These are phyloP conservation scores for Waltergamsia citrina DNA, from an alignment of 2,329 filamentous ascomycete genomes.

Conservation along the genomic window DNA sequence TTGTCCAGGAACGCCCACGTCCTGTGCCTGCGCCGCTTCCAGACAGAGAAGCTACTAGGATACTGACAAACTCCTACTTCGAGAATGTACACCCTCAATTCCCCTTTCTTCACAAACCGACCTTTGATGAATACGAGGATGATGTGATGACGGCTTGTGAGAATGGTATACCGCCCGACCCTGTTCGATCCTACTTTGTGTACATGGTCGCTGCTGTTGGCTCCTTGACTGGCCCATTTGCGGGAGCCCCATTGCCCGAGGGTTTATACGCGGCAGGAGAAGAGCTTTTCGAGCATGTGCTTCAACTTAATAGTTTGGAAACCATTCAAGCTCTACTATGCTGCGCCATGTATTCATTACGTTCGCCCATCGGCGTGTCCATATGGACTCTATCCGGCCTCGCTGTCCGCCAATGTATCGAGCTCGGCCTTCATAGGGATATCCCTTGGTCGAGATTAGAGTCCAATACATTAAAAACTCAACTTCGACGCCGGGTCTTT, in stretches of 20 bases:
- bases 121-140: constrained; percentile 19
- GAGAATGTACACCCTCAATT: constrained; percentile 25
- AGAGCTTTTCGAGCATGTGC: constrained; percentile 9
- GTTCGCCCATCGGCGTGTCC: constrained; percentile 16
- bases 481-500: constrained; percentile 4
- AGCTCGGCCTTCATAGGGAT: constrained; percentile 19
- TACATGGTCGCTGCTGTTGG: constrained; percentile 8
- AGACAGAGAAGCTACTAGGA: background rate
- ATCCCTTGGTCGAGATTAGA: background rate
- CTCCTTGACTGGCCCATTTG: background rate
- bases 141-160: constrained; percentile 8
- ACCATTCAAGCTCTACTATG: constrained; percentile 21
- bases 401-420: constrained; percentile 20
- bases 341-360: constrained; percentile 19
- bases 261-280: constrained; percentile 11
- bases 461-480: constrained; percentile 1
- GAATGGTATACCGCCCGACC: background rate
- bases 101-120: constrained; percentile 24
- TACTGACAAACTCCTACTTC: constrained; percentile 20
- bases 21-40: constrained; percentile 3
- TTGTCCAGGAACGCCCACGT: background rate
- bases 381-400: constrained; percentile 15
- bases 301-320: constrained; percentile 15
- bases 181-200: constrained; percentile 9
- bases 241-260: background rate